A percentile compares a stretch with the other conserved stretches of the same genome.
These are phyloP conservation scores for Plasmodium fragile DNA, from an alignment of 169 alveolate genomes.

Conservation along the genomic window DNA sequence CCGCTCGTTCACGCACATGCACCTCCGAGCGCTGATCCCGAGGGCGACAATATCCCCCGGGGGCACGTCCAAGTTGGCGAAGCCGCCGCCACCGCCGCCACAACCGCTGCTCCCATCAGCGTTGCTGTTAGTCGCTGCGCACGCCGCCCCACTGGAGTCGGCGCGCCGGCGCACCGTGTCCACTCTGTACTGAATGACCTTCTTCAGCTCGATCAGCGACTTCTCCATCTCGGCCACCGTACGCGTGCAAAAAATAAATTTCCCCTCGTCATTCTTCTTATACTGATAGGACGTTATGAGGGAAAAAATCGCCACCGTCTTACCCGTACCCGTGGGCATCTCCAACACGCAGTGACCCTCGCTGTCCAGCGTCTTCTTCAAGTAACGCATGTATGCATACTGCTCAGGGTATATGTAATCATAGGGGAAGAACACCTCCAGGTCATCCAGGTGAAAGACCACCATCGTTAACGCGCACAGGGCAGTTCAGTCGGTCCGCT, in stretches of 20 bases:
- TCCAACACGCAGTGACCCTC: conserved; percentile 97
- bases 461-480: conserved; percentile 78
- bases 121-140: neutral
- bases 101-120: neutral
- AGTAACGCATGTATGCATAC: conserved; percentile 93
- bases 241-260: conserved; percentile 94
- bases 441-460: conserved; percentile 91
- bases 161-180: conserved; percentile 3
- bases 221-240: conserved; percentile 99
- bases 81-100: neutral
- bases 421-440: conserved; percentile 96
- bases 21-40: conserved; percentile 43
- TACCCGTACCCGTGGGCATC: conserved; percentile 99
- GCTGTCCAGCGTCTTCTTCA: conserved; percentile 91
- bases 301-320: conserved; percentile 96
- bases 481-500: neutral
- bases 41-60: conserved; percentile 23
- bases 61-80: too few species aligned
- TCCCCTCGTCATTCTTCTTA: conserved; percentile 89
- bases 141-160: conserved; percentile 78
- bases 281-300: conserved; percentile 93
- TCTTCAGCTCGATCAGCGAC: conserved; percentile 94
- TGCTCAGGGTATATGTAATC: conserved; percentile 96
- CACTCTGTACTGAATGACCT: conserved; percentile 89
- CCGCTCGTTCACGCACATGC: conserved; percentile 74